A percentile compares a stretch with the other conserved stretches of the same genome.
These are phyloP conservation scores for Eutrema japonicum DNA, from an alignment of 345 rosid genomes.

Conservation along the genomic window DNA sequence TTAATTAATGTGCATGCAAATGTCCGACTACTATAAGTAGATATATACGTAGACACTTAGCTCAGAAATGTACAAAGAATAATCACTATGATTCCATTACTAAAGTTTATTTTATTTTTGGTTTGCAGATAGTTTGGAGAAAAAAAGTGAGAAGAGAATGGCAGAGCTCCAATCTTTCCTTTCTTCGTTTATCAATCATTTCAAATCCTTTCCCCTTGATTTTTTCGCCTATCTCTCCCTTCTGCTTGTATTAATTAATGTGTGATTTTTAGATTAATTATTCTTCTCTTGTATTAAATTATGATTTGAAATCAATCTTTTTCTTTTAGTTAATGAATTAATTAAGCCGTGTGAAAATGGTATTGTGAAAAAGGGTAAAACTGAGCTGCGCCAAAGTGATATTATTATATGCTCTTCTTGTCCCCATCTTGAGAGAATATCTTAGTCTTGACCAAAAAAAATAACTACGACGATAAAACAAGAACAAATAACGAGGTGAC, in stretches of 20 bases:
- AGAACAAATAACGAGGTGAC: too few relatives aligned
- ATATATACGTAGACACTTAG: background rate
- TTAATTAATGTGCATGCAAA: background rate
- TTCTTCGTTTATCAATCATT: slow-evolving; percentile 9
- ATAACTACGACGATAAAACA: too few relatives aligned
- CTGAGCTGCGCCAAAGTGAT: too few relatives aligned
- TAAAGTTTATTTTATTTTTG: slow-evolving; percentile 5
- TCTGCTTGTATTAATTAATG: slow-evolving; percentile 28
- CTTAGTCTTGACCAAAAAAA: too few relatives aligned
- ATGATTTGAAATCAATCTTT: background rate
- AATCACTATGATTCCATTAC: background rate
- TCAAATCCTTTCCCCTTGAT: slow-evolving; percentile 27
- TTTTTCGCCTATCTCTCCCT: slow-evolving; percentile 27
- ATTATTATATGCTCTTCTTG: too few relatives aligned
- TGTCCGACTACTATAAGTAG: background rate
- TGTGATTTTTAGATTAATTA: slow-evolving; percentile 25
- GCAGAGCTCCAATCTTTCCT: slow-evolving; percentile 22
- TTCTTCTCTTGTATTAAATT: slow-evolving; percentile 38
- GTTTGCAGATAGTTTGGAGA: slow-evolving; percentile 29
- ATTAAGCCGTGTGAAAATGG: background rate
- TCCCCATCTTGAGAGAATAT: too few relatives aligned
- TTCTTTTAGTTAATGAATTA: slow-evolving; percentile 2
- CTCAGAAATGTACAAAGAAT: background rate
- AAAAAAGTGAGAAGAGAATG: slow-evolving; percentile 27
- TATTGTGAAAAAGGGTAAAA: background rate